Conservation (phyloP, 2,329 filamentous ascomycete genomes). For the Talaromyces amestolkiae region DNA sequence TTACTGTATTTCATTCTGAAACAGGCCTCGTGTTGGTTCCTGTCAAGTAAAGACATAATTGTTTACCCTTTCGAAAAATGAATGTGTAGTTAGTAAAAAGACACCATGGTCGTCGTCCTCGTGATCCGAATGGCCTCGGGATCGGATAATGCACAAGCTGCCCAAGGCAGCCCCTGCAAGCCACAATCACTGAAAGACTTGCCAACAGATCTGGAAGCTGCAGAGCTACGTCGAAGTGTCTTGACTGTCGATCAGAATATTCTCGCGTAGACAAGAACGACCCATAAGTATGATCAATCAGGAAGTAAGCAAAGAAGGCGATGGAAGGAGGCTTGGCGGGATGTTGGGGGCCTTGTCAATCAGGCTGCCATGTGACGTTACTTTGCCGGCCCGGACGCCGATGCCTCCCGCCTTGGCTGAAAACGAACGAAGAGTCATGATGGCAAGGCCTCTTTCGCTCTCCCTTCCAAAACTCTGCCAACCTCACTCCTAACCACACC, state of each 20-base stretch:
- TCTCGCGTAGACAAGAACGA: not conserved
- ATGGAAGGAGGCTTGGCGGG: not conserved
- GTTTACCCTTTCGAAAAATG: not conserved
- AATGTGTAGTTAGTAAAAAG: not conserved
- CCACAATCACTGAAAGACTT: not conserved
- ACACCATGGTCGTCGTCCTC: not conserved
- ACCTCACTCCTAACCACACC: not conserved
- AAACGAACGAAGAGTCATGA: constrained; percentile 14
- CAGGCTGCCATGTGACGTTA: constrained; percentile 18
- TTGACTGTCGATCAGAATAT: not conserved
- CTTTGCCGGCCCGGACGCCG: constrained; percentile 14
- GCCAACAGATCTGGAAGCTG: not conserved
- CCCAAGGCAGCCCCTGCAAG: not conserved
- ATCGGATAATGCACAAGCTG: not conserved
- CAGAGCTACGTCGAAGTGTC: not conserved
- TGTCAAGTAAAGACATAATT: not conserved
- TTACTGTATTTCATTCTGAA: not conserved
- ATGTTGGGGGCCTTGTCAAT: not conserved
- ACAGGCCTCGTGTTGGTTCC: not conserved
- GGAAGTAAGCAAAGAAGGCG: not conserved
- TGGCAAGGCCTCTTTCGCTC: not conserved
- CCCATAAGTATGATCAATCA: not conserved
- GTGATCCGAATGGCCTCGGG: not conserved
- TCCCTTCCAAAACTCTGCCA: not conserved
- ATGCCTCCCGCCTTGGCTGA: constrained; percentile 8